Base-by-base conservation (phyloP, 1,284 basidiomycete species). In the Cryptococcus sp. region DNA sequence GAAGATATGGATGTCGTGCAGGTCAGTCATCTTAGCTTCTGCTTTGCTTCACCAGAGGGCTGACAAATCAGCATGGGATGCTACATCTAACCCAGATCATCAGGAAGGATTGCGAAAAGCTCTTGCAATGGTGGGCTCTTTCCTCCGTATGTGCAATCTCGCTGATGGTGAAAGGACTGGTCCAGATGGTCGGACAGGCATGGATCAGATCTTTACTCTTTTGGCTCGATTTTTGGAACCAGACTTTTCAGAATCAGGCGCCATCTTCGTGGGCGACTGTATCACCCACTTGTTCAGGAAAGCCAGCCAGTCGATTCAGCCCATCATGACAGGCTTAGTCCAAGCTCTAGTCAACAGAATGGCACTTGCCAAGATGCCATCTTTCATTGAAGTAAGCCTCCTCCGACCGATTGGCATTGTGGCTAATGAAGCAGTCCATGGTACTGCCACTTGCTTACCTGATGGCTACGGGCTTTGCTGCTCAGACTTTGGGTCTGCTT, bases 391-490 rank as follows among this genome's bases (percentile, higher is more conserved):
- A 80, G 87, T 86, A 44, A 45, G 78, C 62, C 24, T 31, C 34
- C 22, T 10, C 14, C 42, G 24, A n/a, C 31, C 22, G 21, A n/a
- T 10, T 14, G 28, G 32, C 2, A 21, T 23, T 7, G 13, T 9
- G 28, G 4, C 18, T 28, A n/a, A 45, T 7, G 24, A 28, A 34
- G 16, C 62, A 90, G 85, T 89, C 87, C 62, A 80, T 98, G 25
- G 82, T 96, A 50, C 79, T 97, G 25, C 96, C 94, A 0, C 90
- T 98, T 67, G 89, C 91, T 0, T 97, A 91, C 77, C 79, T 98
- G 22, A 85, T 98, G 62, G 61, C 65, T 31, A 85, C 89, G 61
- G 85, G 85, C 57, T 86, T 93, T 69, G 82, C 83, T 25, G 84
- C 88, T 60, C 83, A 83, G 1, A 85, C 91, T 2, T 77, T 96